A percentile compares a stretch with the other conserved stretches of the same genome.
phyloP scores from a whole-genome alignment of 2,329 filamentous ascomycete species.

The Ophiobolus disseminans region DNA sequence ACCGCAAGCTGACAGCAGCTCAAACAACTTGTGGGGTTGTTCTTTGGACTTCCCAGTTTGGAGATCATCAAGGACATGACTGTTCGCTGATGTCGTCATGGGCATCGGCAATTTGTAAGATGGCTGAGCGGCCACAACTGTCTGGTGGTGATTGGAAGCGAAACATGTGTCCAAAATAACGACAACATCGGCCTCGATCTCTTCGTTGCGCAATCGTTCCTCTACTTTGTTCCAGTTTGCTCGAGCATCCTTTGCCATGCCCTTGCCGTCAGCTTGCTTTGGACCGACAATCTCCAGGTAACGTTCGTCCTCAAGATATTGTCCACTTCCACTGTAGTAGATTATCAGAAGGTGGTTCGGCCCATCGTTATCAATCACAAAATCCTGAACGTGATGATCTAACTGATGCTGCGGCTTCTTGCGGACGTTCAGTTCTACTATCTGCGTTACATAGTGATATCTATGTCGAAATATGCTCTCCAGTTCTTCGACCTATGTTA shows the following conservation, averaged over 20 bases:
- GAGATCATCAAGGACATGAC: too few relatives aligned
- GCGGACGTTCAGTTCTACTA: slow-evolving; percentile 40
- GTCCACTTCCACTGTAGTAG: slow-evolving; percentile 52
- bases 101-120: too few relatives aligned
- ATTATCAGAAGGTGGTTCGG: slow-evolving; percentile 45
- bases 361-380: slow-evolving; percentile 39
- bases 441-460: slow-evolving; percentile 41
- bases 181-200: slow-evolving; percentile 44
- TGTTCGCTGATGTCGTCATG: too few relatives aligned
- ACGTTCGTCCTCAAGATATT: slow-evolving; percentile 31
- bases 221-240: slow-evolving; percentile 47
- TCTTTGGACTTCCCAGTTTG: too few relatives aligned
- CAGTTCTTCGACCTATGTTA: slow-evolving; percentile 40
- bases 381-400: slow-evolving; percentile 31
- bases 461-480: slow-evolving; percentile 32
- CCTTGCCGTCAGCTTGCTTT: slow-evolving; percentile 19
- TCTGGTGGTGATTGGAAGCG: too few relatives aligned
- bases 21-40: too few relatives aligned
- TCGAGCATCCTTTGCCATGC: slow-evolving; percentile 33
- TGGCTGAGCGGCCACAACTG: too few relatives aligned
- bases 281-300: slow-evolving; percentile 36
- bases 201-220: slow-evolving; percentile 31
- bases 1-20: too few relatives aligned
- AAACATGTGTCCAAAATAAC: slow-evolving; percentile 51
- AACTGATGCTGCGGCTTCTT: slow-evolving; percentile 47